These are phyloP conservation scores for Nymphaea colorata DNA, from an alignment of 164 flowering plant genomes.

Conservation along the genomic window DNA sequence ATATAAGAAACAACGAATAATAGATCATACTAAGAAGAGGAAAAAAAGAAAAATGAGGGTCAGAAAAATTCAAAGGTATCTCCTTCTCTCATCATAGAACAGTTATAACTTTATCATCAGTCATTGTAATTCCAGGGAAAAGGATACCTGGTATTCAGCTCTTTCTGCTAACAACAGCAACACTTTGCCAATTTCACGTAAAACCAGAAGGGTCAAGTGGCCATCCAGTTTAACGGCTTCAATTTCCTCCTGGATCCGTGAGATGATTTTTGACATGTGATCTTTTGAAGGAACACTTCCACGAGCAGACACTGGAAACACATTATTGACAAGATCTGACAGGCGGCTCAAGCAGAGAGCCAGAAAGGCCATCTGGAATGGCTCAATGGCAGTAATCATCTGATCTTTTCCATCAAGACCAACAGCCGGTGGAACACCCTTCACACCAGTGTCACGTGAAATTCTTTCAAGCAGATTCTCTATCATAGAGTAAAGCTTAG, in stretches of 20 bases:
- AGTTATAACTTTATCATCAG: no score
- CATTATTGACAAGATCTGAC: slow-evolving; percentile 71
- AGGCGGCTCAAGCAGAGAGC: slow-evolving; percentile 64
- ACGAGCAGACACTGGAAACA: slow-evolving; percentile 75
- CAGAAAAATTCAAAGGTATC: no score
- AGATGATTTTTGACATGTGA: slow-evolving; percentile 62
- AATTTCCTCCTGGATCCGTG: slow-evolving; percentile 83
- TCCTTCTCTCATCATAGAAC: no score
- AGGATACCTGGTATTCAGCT: slow-evolving; percentile 85
- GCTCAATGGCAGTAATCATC: slow-evolving; percentile 67
- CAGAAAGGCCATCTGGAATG: slow-evolving; percentile 79
- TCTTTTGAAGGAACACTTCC: slow-evolving; percentile 91
- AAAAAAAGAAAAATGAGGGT: no score
- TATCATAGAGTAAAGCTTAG: slow-evolving; percentile 66
- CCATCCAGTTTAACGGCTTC: slow-evolving; percentile 85
- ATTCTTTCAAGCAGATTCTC: slow-evolving; percentile 89
- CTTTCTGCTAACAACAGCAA: slow-evolving; percentile 65
- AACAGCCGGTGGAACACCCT: slow-evolving; percentile 85
- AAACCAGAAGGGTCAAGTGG: slow-evolving; percentile 77
- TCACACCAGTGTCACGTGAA: slow-evolving; percentile 82
- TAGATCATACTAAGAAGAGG: no score
- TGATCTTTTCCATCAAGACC: slow-evolving; percentile 65
- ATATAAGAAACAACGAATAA: no score
- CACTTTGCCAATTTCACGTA: slow-evolving; percentile 75
- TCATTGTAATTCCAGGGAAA: no score